These are phyloP conservation scores for Mortierella sp. DNA, from an alignment of 371 early-diverging fungal genomes.

Conservation along the genomic window DNA sequence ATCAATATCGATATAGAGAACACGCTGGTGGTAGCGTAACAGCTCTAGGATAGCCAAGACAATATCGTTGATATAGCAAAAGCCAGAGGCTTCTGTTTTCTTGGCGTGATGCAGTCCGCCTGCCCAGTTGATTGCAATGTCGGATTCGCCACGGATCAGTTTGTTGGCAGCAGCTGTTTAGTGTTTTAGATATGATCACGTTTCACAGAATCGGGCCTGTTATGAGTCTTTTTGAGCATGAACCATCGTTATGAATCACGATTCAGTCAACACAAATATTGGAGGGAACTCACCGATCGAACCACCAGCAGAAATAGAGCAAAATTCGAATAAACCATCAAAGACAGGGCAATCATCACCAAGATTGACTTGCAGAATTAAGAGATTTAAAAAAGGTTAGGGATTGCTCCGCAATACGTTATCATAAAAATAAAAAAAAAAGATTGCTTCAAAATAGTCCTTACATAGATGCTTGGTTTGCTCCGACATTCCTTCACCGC, in stretches of 20 bases:
- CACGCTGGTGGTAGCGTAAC: slow-evolving; percentile 92
- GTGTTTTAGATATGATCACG: background rate
- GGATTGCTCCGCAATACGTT: no score
- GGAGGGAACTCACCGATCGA: slow-evolving; percentile 79
- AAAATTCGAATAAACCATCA: slow-evolving; percentile 97
- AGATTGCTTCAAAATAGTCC: background rate
- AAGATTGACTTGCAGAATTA: slow-evolving; percentile 76
- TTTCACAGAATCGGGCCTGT: background rate
- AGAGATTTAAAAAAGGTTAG: background rate
- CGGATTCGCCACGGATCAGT: slow-evolving; percentile 90
- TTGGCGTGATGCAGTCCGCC: slow-evolving; percentile 99
- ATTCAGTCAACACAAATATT: background rate
- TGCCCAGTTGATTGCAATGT: slow-evolving; percentile 99
- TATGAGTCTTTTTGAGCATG: background rate
- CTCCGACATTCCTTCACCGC: slow-evolving; percentile 84
- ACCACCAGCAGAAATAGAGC: slow-evolving; percentile 94
- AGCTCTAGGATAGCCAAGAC: slow-evolving; percentile 99
- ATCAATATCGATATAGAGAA: slow-evolving; percentile 99
- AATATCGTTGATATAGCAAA: slow-evolving; percentile 99
- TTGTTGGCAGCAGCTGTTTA: slow-evolving; percentile 87
- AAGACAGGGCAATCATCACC: slow-evolving; percentile 99
- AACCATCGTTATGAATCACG: background rate
- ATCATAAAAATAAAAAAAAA: background rate
- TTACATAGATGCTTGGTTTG: slow-evolving; percentile 77
- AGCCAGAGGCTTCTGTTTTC: slow-evolving; percentile 96